Conservation (phyloP, 176 grass and related monocot genomes). For the Eremochloa ophiuroides region DNA sequence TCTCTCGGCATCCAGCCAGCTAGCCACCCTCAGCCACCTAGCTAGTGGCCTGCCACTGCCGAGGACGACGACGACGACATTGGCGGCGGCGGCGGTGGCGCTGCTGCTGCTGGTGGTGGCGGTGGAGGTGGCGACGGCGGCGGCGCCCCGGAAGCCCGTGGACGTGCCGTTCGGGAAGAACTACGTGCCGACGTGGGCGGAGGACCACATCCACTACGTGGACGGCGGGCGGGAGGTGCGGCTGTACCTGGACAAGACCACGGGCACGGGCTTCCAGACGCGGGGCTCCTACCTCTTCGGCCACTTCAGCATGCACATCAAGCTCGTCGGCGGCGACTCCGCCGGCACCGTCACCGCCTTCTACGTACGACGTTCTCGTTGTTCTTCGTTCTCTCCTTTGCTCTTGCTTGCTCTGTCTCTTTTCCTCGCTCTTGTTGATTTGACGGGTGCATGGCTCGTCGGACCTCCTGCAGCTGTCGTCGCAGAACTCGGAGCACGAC, state of each 20-base stretch:
- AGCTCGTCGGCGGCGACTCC: slow-evolving; percentile 75
- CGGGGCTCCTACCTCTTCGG: slow-evolving; percentile 75
- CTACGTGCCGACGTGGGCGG: slow-evolving; percentile 78
- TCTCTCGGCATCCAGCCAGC: too few relatives aligned
- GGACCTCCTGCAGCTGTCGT: slow-evolving; percentile 69
- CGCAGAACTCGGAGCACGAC: slow-evolving; percentile 85
- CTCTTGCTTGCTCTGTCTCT: too few relatives aligned
- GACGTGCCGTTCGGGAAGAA: slow-evolving; percentile 65
- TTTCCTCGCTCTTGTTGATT: too few relatives aligned
- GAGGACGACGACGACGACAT: neutral
- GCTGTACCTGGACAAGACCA: slow-evolving; percentile 56
- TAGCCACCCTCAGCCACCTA: too few relatives aligned
- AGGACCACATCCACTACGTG: slow-evolving; percentile 69
- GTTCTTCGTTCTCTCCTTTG: too few relatives aligned
- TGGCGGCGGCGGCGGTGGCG: neutral
- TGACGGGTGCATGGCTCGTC: too few relatives aligned
- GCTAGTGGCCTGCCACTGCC: too few relatives aligned
- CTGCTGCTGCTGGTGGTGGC: too few relatives aligned
- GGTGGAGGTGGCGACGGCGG: neutral
- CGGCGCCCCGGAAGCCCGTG: slow-evolving; percentile 55
- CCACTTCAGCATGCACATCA: slow-evolving; percentile 91
- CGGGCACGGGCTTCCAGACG: slow-evolving; percentile 78
- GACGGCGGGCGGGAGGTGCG: slow-evolving; percentile 63
- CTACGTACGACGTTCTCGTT: too few relatives aligned
- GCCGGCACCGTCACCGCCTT: slow-evolving; percentile 80